Conservation (phyloP, 441 rosid species). For the Iberis amara region DNA sequence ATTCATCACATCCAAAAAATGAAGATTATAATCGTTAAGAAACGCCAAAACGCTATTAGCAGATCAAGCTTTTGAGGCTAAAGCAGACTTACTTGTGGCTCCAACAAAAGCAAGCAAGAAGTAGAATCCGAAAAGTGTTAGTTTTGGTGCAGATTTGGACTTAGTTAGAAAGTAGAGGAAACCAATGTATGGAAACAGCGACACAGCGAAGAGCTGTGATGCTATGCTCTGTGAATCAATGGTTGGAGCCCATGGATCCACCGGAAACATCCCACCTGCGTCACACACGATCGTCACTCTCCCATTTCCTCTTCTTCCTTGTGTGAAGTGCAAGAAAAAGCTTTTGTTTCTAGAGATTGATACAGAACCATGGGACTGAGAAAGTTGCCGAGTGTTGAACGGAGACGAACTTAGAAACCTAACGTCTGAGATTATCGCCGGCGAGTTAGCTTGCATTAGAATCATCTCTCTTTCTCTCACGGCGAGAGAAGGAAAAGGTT, state of each 20-base stretch:
- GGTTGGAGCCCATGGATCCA: conserved; percentile 80
- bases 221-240: conserved; percentile 74
- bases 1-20: conserved; percentile 24
- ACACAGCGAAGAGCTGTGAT: conserved; percentile 69
- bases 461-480: conserved; percentile 16
- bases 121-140: conserved; percentile 85
- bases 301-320: conserved; percentile 19
- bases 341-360: conserved; percentile 21
- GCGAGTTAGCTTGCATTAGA: conserved; percentile 18
- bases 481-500: conserved; percentile 3
- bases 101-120: conserved; percentile 89
- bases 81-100: conserved; percentile 61
- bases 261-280: conserved; percentile 53
- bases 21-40: conserved; percentile 1
- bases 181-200: conserved; percentile 71
- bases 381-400: conserved; percentile 8
- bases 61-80: background rate
- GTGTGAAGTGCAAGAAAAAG: conserved; percentile 19
- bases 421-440: conserved; percentile 22
- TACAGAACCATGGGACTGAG: background rate
- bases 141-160: conserved; percentile 74
- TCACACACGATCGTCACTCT: conserved; percentile 38
- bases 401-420: conserved; percentile 12
- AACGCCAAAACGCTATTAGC: conserved; percentile 13
- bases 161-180: conserved; percentile 82